phyloP scores from a whole-genome alignment of 805 yeast species.

The Ogataea pilisensis region DNA sequence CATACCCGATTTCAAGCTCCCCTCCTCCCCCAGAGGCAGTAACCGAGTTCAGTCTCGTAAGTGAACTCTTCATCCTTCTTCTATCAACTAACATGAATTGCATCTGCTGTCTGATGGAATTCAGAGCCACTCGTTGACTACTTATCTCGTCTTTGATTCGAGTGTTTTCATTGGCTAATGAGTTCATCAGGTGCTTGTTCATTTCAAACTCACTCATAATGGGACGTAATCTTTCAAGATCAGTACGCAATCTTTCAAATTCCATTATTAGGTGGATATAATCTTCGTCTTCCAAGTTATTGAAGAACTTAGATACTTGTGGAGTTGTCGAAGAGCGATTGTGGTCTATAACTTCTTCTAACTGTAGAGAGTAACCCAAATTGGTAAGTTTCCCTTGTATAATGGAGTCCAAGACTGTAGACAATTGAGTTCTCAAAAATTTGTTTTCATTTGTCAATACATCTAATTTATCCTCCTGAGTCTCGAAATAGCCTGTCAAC shows the following conservation, averaged over 20 bases:
- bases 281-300: conserved; percentile 22
- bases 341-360: conserved; percentile 39
- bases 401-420: conserved; percentile 42
- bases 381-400: conserved; percentile 48
- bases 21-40: neutral
- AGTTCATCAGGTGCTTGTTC: conserved; percentile 21
- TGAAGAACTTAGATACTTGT: conserved; percentile 6
- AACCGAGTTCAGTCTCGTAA: conserved; percentile 3
- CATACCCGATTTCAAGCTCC: neutral
- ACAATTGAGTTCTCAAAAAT: conserved; percentile 39
- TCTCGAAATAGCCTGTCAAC: conserved; percentile 23
- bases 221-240: conserved; percentile 32
- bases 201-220: conserved; percentile 22
- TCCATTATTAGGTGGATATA: conserved; percentile 35
- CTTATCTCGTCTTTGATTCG: conserved; percentile 45
- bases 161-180: conserved; percentile 21
- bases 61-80: conserved; percentile 26
- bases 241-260: conserved; percentile 40
- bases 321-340: conserved; percentile 17
- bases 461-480: conserved; percentile 27
- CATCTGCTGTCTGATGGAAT: conserved; percentile 46
- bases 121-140: conserved; percentile 40
- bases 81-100: conserved; percentile 45
- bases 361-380: conserved; percentile 42
- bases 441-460: conserved; percentile 34